Base-by-base conservation (phyloP, 2,329 filamentous ascomycete genomes). In the Fusarium mexicanum region DNA sequence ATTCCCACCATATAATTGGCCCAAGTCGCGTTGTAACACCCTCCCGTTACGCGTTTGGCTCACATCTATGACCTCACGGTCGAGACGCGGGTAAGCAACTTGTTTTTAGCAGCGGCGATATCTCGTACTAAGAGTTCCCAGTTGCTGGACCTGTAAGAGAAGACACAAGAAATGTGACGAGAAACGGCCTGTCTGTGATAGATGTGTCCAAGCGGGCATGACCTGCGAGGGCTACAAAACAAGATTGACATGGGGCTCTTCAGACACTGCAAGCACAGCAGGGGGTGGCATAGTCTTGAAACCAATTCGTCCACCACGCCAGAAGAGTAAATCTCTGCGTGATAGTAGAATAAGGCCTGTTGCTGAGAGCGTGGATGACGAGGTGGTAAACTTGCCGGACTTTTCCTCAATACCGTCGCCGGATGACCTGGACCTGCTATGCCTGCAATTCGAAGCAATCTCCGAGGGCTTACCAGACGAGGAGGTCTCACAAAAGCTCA, bases 131-230 rank as follows among this genome's bases (percentile, higher is more conserved):
- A 61, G 37, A 24, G n/a, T 13, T 11, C 20, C 26, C 13, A 71
- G 69, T 46, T 72, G 69, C n/a, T 72, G 67, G 69, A 72, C 69
- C 18, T 72, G 67, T 31, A 72, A 72, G 29, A 61, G 53, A 31
- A 43, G 69, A 16, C 67, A 72, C 14, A 72, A 72, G 18, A 72
- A 72, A 67, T 72, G 63, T 54, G 69, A 72, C 24, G 69, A 72
- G 43, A 64, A 33, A 17, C 47, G 54, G 3, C 69, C 67, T 2
- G 48, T 67, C 17, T 72, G 69, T 48, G 41, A 64, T 24, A 58
- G 63, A 57, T 72, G 69, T n/a, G 40, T 40, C 20, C 59, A 72
- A 24, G 69, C 67, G 5, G 63, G 59, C 8, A 71, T 71, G 24
- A 14, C 38, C 14, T 72, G 69, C 11, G 69, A 72, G 55, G 69